Percentiles rank a stretch among this genome's conserved stretches.
Conservation (phyloP, 768 basidiomycete genomes). For the Tylopilus balloui region DNA sequence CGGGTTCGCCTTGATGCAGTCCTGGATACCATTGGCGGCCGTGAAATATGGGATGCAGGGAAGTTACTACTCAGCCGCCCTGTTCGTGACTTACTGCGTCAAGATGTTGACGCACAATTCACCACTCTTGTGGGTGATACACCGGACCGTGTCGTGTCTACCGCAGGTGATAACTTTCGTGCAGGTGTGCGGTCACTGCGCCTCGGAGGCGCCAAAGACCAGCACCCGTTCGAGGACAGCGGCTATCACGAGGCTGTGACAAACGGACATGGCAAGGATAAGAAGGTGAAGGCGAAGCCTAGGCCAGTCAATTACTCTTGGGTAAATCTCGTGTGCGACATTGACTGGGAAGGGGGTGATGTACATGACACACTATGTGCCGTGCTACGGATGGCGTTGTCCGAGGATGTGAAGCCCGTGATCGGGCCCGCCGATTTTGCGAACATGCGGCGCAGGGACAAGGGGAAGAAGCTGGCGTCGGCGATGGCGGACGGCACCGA, state of each 20-base stretch:
- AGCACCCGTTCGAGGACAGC: conserved; percentile 24
- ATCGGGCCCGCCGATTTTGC: conserved; percentile 23
- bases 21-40: conserved; percentile 79
- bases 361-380: conserved; percentile 49
- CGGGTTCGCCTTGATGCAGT: conserved; percentile 64
- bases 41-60: conserved; percentile 72
- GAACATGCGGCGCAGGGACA: conserved; percentile 11
- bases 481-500: conserved; percentile 13
- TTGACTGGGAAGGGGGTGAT: conserved; percentile 80
- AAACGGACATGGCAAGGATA: conserved; percentile 23
- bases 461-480: conserved; percentile 28
- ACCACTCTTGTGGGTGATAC: conserved; percentile 77
- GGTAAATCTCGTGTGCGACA: conserved; percentile 76
- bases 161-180: conserved; percentile 66
- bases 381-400: conserved; percentile 36
- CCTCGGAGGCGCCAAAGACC: conserved; percentile 28
- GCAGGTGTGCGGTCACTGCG: conserved; percentile 64
- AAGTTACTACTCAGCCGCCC: conserved; percentile 50
- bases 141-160: conserved; percentile 61
- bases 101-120: conserved; percentile 47
- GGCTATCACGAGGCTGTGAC: conserved; percentile 23
- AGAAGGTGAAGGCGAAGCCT: conserved; percentile 31
- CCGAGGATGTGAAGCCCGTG: conserved; percentile 30
- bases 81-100: conserved; percentile 28
- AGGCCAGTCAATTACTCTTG: conserved; percentile 71